Conservation (phyloP, 257 asterid genomes). For the Solanum habrochaites region DNA sequence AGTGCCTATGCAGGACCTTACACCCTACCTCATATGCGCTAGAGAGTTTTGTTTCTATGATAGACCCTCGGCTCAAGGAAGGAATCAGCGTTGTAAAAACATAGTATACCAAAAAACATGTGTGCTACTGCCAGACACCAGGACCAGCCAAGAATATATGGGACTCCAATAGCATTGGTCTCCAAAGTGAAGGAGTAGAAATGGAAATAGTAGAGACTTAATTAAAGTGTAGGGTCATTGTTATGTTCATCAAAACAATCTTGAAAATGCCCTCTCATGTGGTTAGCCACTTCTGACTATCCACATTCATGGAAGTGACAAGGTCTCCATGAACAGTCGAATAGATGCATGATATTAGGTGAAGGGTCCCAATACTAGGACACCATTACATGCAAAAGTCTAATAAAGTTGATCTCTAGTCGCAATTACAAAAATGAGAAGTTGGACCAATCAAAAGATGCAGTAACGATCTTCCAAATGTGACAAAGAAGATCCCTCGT, state of each 20-base stretch:
- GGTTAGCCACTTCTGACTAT: constrained; percentile 35
- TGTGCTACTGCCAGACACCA: not conserved
- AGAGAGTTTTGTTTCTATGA: not conserved
- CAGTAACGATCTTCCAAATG: constrained; percentile 23
- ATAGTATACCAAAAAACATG: not conserved
- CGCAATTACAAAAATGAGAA: constrained; percentile 14
- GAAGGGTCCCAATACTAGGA: constrained; percentile 29
- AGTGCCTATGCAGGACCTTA: not conserved
- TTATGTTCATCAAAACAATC: constrained; percentile 12
- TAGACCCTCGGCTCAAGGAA: not conserved
- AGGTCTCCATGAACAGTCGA: constrained; percentile 38
- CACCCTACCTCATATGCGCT: not conserved
- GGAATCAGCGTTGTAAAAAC: not conserved
- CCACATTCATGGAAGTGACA: constrained; percentile 55
- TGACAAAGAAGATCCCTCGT: constrained; percentile 44
- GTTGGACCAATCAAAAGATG: constrained; percentile 23
- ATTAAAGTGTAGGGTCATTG: constrained; percentile 27
- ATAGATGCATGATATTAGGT: constrained; percentile 23
- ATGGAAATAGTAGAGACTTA: constrained; percentile 11
- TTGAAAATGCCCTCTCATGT: constrained; percentile 19
- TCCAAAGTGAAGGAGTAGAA: not conserved
- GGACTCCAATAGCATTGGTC: not conserved
- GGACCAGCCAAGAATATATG: not conserved
- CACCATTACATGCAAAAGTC: constrained; percentile 31
- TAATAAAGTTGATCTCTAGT: constrained; percentile 19